Evolutionary conservation across 129 eudicot species (phyloP).

Genomic region (Helianthus tuberosus): DNA sequence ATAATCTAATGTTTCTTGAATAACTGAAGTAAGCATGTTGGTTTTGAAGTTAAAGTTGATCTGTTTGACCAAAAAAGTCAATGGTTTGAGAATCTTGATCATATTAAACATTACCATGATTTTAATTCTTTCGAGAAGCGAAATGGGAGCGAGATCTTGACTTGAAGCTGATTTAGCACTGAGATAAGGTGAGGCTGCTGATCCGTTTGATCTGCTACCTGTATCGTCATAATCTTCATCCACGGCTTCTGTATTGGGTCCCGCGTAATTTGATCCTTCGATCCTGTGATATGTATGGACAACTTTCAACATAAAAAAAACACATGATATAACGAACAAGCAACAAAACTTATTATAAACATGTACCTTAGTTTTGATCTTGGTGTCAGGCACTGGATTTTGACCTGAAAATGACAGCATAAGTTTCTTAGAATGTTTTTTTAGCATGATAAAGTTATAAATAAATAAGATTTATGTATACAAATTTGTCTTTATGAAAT

Average conservation of each 20-base stretch:
- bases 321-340: slow-evolving; percentile 2
- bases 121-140: slow-evolving; percentile 48
- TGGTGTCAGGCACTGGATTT: slow-evolving; percentile 70
- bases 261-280: slow-evolving; percentile 48
- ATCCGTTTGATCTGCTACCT: slow-evolving; percentile 44
- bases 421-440: neutral
- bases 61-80: slow-evolving; percentile 20
- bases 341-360: neutral
- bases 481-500: neutral
- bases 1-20: slow-evolving; percentile 5
- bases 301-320: slow-evolving; percentile 19
- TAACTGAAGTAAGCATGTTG: neutral
- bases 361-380: slow-evolving; percentile 62
- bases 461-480: slow-evolving; percentile 12
- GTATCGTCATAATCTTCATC: slow-evolving; percentile 41
- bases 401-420: slow-evolving; percentile 52
- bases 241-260: slow-evolving; percentile 40
- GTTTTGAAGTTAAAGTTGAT: slow-evolving; percentile 5
- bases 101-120: slow-evolving; percentile 43
- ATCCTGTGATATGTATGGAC: slow-evolving; percentile 32
- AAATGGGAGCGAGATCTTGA: slow-evolving; percentile 49
- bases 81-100: neutral
- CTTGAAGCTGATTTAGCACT: slow-evolving; percentile 50
- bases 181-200: slow-evolving; percentile 42
- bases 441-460: neutral